Evolutionary conservation across 768 basidiomycete species (phyloP), one percentile per base, ranked within the genome.

Genomic region (Naganishia friedmannii): DNA sequence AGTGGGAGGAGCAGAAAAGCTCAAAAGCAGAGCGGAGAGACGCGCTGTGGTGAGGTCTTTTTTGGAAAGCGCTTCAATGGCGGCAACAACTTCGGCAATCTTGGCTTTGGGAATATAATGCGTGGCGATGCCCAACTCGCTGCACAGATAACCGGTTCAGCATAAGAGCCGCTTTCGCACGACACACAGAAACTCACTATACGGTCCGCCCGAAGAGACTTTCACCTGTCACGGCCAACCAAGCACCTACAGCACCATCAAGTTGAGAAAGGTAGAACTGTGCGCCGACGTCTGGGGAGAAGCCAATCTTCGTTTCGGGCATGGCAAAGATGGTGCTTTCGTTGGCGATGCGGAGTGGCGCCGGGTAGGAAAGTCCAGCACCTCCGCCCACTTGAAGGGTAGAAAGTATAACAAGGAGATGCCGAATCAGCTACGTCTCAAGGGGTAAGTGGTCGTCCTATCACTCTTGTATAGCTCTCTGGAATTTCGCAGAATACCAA

Each of bases 211-310:
- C 96, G 48, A 77, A 83, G 66, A 98, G 69, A 0, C 83, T 83
- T 55, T 88, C 86, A 7, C 88, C 88, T 10, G 94, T 97, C 73
- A 99, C 82, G 13, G 88, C 92, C 53, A 98, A 87, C 83, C 95
- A 99, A n/a, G 92, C 90, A 51, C 96, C 96, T 54, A 98, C 77
- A 73, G 92, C 85, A 13, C 96, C 96, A 77, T 99, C 96, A 71
- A 97, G 82, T 73, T 89, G 87, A 45, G 93, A 88, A 60, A 99
- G 83, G 83, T 93, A 94, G 83, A 87, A 91, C 75, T 87, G 93
- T 32, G 89, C 90, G 23, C 96, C 96, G 29, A 99, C 94, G 81
- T 99, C 95, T 32, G 95, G 94, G 46, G 82, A 77, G 42, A 82
- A 81, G 12, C 83, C 83, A 56, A 83, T 83, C 48, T 77, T 80